Evolutionary conservation across 768 basidiomycete genomes (phyloP), one percentile per base, ranked within the genome.

Genomic region (Leccinellum albellum): DNA sequence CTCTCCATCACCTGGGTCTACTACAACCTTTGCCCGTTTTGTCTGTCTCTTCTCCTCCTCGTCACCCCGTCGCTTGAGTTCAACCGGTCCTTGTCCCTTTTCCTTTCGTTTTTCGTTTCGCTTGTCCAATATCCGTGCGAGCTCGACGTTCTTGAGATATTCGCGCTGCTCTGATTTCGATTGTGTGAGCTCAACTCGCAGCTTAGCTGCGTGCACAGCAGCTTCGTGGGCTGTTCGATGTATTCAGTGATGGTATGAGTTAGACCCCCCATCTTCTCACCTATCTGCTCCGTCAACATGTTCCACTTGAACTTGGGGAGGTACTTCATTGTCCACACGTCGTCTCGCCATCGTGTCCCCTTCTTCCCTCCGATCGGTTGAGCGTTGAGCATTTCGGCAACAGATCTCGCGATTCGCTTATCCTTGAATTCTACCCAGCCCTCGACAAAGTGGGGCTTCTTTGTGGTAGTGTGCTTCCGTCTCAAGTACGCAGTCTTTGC

Each of bases 251-350:
- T 6, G 15, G 37, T 12, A 40, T 20, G 14, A 23, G 45, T 28
- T 12, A 55, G 40, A 47, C 5, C 3, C 26, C n/a, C 23, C 17
- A 14, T n/a, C 48, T 17, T 81, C 94, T 71, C 69, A 96, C 96
- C 94, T 64, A 99, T 88, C 81, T 98, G 96, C 73, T 98, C 97
- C 6, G 93, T 95, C 57, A 99, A 78, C 96, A 97, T 97, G 73
- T 89, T 86, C 97, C 97, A 99, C 66, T 95, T 97, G 80, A 98
- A 99, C 66, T 86, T 89, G 9, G 95, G 95, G 56, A 99, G 76
- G 71, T 99, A 99, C 70, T 96, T 96, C 94, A 98, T 96, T 55
- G 97, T 98, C 97, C 97, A 99, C 8, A 99, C 86, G 62, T 99
- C 97, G 68, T 98, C 96, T 69, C 92, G 79, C 91, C 93, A 98